Evolutionary conservation across 2,329 filamentous ascomycete genomes (phyloP).

Genomic region (Aspergillus pseudonomiae): DNA sequence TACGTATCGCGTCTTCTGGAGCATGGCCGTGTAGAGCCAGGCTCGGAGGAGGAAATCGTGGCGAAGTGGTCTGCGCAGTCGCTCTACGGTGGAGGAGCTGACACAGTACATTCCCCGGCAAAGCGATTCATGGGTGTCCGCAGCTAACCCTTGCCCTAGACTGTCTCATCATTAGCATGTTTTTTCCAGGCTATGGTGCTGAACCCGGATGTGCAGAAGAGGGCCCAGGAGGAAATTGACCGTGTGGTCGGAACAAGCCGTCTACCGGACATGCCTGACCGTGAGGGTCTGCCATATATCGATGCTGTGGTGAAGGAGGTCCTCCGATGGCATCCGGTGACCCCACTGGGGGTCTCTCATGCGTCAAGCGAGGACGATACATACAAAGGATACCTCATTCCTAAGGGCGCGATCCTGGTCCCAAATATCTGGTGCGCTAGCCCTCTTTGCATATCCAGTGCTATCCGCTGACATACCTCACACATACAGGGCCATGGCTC

Average conservation of each 20-base stretch:
- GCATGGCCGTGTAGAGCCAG: not conserved
- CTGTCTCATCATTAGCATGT: not conserved
- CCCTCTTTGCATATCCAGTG: fast-evolving
- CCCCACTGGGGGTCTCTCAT: conserved; percentile 1
- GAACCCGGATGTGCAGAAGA: not conserved
- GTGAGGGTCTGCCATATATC: not conserved
- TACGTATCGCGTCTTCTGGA: not conserved
- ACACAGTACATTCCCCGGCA: not conserved
- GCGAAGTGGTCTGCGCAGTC: conserved; percentile 2
- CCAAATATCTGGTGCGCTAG: conserved; percentile 8
- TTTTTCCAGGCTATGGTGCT: conserved; percentile 9
- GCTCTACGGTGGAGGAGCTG: not conserved
- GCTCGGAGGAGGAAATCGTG: not conserved
- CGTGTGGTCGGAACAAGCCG: not conserved
- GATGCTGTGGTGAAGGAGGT: not conserved
- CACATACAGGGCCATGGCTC: not conserved
- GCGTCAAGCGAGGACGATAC: not conserved
- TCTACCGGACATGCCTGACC: not conserved
- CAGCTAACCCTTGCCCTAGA: not conserved
- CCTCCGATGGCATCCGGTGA: not conserved
- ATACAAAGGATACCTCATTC: conserved; percentile 9
- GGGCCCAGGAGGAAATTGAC: conserved; percentile 8
- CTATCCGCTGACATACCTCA: not conserved
- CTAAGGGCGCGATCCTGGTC: not conserved
- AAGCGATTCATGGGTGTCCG: not conserved